Conservation (phyloP, 805 yeast species). For the Wickerhamomyces bisporus region DNA sequence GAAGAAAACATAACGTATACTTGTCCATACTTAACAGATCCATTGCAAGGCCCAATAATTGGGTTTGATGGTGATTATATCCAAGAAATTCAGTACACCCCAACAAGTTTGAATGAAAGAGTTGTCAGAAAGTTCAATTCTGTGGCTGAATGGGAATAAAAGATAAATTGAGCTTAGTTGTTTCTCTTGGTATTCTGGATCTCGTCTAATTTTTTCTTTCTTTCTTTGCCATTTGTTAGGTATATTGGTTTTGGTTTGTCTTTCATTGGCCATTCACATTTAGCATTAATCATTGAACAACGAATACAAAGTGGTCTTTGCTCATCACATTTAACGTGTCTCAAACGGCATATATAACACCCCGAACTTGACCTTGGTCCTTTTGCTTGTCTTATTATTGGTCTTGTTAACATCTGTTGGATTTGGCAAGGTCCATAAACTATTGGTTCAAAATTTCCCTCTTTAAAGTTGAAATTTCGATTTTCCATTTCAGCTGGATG, state of each 20-base stretch:
- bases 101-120: conserved; percentile 17
- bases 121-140: conserved; percentile 15
- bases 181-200: conserved; percentile 1
- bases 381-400: conserved; percentile 3
- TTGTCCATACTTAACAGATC: conserved; percentile 67
- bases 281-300: conserved; percentile 29
- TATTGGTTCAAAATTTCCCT: too few species aligned
- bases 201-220: conserved; percentile 5
- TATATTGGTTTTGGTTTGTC: conserved; percentile 6
- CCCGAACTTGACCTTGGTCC: conserved; percentile 34
- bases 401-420: too few species aligned
- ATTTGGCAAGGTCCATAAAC: too few species aligned
- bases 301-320: conserved; percentile 50
- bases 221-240: conserved; percentile 4
- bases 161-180: neutral
- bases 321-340: conserved; percentile 63
- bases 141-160: conserved; percentile 25
- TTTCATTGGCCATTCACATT: conserved; percentile 10
- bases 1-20: conserved; percentile 50
- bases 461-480: too few species aligned
- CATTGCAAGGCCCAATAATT: conserved; percentile 82
- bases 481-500: neutral
- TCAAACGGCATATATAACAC: conserved; percentile 52
- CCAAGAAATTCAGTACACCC: conserved; percentile 20
- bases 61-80: conserved; percentile 31